Base-by-base conservation (phyloP, 1,284 basidiomycete species). In the Vanrija pseudolonga region DNA sequence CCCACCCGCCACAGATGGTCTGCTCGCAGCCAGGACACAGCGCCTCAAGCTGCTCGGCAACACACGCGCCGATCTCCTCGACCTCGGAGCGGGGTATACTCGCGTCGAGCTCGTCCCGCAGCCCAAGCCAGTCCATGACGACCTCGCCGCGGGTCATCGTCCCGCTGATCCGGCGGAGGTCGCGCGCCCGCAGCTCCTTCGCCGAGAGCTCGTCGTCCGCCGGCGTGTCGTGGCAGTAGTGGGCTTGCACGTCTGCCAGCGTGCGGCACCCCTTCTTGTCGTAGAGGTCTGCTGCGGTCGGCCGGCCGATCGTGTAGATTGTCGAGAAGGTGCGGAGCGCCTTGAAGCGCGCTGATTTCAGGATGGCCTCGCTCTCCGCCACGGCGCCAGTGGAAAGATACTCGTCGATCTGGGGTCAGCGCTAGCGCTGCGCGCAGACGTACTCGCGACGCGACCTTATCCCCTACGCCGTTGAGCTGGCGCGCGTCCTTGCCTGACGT, bases 71-170 rank as follows among this genome's bases (percentile, higher is more conserved):
- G 23, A 76, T 77, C 55, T 71, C 72, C 28, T 65, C 51, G 1
- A 76, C 75, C 50, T 77, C 75, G 26, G 62, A 57, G 12, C 73
- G 55, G 0, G 72, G 63, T n/a, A 76, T 73, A 32, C 69, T 73
- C 22, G 52, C 26, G 44, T 70, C 75, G 37, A 77, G 53, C 37
- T 77, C 73, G 7, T 66, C 64, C 50, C 67, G 66, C 19, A 74
- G 40, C 24, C 47, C 49, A 20, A 77, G 62, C 75, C 75, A 77
- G 38, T 69, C 72, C 12, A 66, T 63, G 15, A 74, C 72, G 20
- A 75, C 70, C 51, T 77, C 75, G 11, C 66, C 62, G 24, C 66
- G 61, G 8, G 61, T 68, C 75, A 77, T 77, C n/a, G 61, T 63
- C 0, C 75, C 75, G 38, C 62, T 58, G 38, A 48, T 57, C 26